Evolutionary conservation across 1,284 basidiomycete species (phyloP).

Genomic region (Pseudozyma flocculosa): DNA sequence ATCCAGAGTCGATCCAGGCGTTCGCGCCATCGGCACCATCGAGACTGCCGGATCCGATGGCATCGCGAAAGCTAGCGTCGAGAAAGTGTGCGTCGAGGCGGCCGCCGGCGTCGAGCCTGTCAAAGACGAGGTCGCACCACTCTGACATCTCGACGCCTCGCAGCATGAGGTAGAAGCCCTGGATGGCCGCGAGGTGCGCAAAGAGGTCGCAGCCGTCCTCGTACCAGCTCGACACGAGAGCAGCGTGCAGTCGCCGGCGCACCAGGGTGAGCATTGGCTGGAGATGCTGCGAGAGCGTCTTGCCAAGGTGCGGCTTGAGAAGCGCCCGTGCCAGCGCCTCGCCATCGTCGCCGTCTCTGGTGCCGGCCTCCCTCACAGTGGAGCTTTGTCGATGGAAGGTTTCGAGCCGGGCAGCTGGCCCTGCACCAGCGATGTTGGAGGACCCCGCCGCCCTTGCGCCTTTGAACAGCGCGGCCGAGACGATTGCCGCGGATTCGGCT

Average conservation of each 20-base stretch:
- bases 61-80: slow-evolving; percentile 20
- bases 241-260: slow-evolving; percentile 25
- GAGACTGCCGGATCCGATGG: slow-evolving; percentile 8
- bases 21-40: not conserved
- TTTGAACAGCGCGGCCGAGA: no score
- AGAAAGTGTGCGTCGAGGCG: slow-evolving; percentile 15
- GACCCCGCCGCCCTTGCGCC: no score
- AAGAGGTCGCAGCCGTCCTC: slow-evolving; percentile 27
- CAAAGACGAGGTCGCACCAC: slow-evolving; percentile 25
- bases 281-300: slow-evolving; percentile 21
- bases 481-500: no score
- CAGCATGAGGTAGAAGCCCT: slow-evolving; percentile 33
- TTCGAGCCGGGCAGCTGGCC: no score
- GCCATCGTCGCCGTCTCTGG: no score
- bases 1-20: slow-evolving; percentile 27
- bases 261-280: slow-evolving; percentile 24
- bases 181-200: slow-evolving; percentile 18
- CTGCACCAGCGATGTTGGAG: no score
- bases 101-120: slow-evolving; percentile 17
- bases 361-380: no score
- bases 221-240: slow-evolving; percentile 9
- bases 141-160: slow-evolving; percentile 25
- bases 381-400: no score
- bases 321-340: not conserved
- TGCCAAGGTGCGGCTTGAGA: slow-evolving; percentile 21